Base-by-base conservation (phyloP, 352 stramenopile species). In the Pythium aphanidermatum region DNA sequence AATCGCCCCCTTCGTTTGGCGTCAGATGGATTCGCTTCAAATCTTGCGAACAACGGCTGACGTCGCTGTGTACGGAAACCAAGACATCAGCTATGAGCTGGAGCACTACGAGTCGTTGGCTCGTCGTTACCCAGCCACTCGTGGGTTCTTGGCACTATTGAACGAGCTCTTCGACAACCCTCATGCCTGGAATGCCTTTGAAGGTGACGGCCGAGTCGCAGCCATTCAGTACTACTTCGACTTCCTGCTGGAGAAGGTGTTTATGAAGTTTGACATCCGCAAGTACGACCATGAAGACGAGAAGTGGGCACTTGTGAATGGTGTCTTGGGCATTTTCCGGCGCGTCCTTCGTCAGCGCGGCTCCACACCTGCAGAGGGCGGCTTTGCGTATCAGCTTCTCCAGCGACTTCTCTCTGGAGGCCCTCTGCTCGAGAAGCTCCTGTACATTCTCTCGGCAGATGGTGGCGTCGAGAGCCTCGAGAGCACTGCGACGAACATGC, bases 221-320 rank as follows among this genome's bases (percentile, higher is more conserved):
- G 78, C 78, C 13, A 87, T 88, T 25, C 79, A 91, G 52, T 74
- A 72, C 45, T 93, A 93, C 61, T 89, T 93, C 40, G 78, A 90
- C 23, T 90, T 87, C 56, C 53, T 91, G 37, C 46, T 92, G 20
- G 77, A 92, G 31, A 70, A 78, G 24, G 75, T 93, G 9, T 91
- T 93, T 40, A 43, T 91, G 19, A 91, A 93, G 60, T 89, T 91
- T 54, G 73, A 91, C 40, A 46, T 87, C 19, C 74, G 82, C 35
- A 87, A 90, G 42, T 93, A 91, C 43, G 79, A 89, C 28, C 59
- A 73, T 32, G 77, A 90, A 55, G 72, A 88, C 32, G 82, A 93
- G 36, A 91, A 90, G 40, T 93, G 82, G 82, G 70, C 65, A 2
- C 60, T 93, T 8, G 72, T 83, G 49, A 86, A 84, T 32, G 69